Base-by-base conservation (phyloP, 2,329 filamentous ascomycete genomes). In the Neonectria sp. region DNA sequence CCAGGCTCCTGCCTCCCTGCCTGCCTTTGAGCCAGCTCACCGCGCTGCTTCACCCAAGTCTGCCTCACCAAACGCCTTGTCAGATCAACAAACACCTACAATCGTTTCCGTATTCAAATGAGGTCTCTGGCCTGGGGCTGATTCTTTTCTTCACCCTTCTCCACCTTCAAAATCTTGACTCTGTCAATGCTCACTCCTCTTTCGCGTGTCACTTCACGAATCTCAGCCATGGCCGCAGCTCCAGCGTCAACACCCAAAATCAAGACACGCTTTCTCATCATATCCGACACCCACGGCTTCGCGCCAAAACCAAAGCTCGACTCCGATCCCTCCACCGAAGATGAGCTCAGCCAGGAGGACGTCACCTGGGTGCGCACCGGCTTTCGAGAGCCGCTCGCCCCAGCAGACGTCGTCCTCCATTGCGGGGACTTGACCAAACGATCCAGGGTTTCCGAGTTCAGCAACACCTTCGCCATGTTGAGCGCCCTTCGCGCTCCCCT, bases 351-450 rank as follows among this genome's bases (percentile, higher is more conserved):
- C 45, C 57, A 66, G 3, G 57, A 61, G 2, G 68, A 71, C n/a
- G 53, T 70, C 40, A 56, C 27, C 25, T 49, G 40, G 51, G 55
- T 59, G n/a, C 57, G 52, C n/a, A 76, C 77, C 1, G 79, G 76
- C 48, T 81, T 73, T 68, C 75, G 77, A 37, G 60, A 73, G 17
- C 77, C 80, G 7, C 66, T 79, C 0, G 74, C 80, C 3, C 71
- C 77, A 17, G 81, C 80, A 33, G 87, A 90, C 67, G 83, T 88
- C 4, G 82, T 79, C 12, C 81, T 88, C 3, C 85, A 88, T 77
- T 88, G 86, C 67, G 87, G 87, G 49, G 85, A 89, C 62, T 77
- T 89, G 3, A 88, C 85, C 1, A 75, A 81, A 1, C 76, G 76
- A 8, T 85, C 83, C 3, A 79, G 78, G 9, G 57, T 85, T 0